phyloP scores from a whole-genome alignment of 148 eudicot species.

The Rhododendron griersonianum region DNA sequence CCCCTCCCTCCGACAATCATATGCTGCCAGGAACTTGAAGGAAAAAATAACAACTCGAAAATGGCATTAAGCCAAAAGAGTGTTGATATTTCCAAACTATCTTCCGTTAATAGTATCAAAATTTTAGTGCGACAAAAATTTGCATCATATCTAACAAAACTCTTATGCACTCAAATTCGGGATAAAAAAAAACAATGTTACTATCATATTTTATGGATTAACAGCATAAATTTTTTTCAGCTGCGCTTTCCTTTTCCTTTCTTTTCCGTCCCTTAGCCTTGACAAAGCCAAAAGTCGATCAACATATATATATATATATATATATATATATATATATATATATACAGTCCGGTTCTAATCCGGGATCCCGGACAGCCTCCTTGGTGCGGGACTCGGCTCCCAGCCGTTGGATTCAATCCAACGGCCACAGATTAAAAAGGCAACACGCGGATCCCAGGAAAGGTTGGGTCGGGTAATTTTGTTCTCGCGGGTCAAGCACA shows the following conservation, averaged over 20 bases:
- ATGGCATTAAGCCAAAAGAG: background rate
- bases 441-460: no score
- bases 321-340: no score
- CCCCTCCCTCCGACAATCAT: background rate
- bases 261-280: background rate
- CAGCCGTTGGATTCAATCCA: no score
- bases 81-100: background rate
- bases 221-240: background rate
- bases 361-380: no score
- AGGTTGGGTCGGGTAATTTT: no score
- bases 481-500: no score
- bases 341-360: no score
- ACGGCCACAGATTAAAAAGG: no score
- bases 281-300: background rate
- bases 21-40: background rate
- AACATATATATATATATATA: no score
- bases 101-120: background rate
- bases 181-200: no score
- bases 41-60: no score
- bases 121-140: background rate
- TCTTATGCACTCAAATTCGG: background rate
- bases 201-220: background rate
- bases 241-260: background rate
- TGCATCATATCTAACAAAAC: background rate
- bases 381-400: no score